Conservation (phyloP, 106 monocot genomes). For the Agapanthus africanus region DNA sequence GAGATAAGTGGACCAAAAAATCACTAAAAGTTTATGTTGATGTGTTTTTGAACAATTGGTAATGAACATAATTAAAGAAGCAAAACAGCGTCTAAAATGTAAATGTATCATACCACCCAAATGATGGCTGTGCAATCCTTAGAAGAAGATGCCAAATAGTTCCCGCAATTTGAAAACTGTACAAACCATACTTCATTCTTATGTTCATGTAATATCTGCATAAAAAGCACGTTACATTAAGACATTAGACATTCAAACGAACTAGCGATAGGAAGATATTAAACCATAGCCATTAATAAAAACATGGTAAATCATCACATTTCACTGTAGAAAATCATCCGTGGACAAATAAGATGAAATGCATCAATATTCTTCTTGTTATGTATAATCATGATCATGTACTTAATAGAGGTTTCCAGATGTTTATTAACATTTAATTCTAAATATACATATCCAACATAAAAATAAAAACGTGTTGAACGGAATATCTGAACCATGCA, state of each 20-base stretch:
- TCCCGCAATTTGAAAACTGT: constrained; percentile 86
- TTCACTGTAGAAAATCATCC: no score
- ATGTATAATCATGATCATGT: not conserved
- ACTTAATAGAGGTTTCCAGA: not conserved
- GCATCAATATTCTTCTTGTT: not conserved
- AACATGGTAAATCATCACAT: no score
- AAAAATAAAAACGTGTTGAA: no score
- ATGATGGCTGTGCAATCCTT: constrained; percentile 64
- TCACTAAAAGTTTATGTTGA: not conserved
- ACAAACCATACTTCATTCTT: constrained; percentile 80
- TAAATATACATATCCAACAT: not conserved
- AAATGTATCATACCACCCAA: constrained; percentile 64
- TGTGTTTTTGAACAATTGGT: not conserved
- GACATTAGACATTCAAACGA: not conserved
- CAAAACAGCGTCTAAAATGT: not conserved
- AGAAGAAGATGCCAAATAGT: constrained; percentile 81
- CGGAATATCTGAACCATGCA: no score
- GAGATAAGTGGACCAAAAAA: not conserved
- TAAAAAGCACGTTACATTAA: not conserved
- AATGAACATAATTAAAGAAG: not conserved
- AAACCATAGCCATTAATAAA: no score
- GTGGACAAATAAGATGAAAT: not conserved
- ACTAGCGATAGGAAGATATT: not conserved
- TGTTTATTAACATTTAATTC: not conserved
- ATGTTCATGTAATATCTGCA: constrained; percentile 69